Evolutionary conservation across 2,329 filamentous ascomycete genomes (phyloP).

Genomic region (Eurotiales sp.): DNA sequence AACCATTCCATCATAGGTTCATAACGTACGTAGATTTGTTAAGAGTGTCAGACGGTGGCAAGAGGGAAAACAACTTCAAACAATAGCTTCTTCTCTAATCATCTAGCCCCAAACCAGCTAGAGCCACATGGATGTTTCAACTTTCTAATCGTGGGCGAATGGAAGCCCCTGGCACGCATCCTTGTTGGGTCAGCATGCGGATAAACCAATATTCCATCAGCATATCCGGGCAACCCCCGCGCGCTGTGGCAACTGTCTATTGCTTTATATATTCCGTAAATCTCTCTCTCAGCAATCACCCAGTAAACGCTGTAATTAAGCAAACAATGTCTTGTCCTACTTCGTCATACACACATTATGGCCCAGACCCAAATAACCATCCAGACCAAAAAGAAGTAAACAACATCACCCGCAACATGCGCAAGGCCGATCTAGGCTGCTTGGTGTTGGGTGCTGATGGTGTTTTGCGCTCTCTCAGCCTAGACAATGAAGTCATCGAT

Average conservation of each 20-base stretch:
- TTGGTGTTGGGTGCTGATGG: conserved; percentile 2
- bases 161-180: not conserved
- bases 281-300: not conserved
- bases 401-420: not conserved
- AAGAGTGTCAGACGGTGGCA: too few relatives aligned
- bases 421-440: not conserved
- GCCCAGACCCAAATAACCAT: conserved; percentile 12
- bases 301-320: not conserved
- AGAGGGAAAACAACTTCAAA: too few relatives aligned
- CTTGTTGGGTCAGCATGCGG: not conserved
- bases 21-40: too few relatives aligned
- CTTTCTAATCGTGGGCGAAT: too few relatives aligned
- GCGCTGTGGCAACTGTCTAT: not conserved
- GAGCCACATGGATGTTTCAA: too few relatives aligned
- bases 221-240: too few relatives aligned
- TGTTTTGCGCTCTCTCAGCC: conserved; percentile 11
- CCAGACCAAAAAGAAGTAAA: conserved; percentile 14
- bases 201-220: not conserved
- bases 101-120: too few relatives aligned
- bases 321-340: not conserved
- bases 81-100: too few relatives aligned
- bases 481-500: conserved; percentile 10
- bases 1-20: too few relatives aligned
- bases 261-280: not conserved
- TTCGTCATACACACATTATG: conserved; percentile 6